These are phyloP conservation scores for Penicillium sp. DNA, from an alignment of 2,329 filamentous ascomycete genomes.

Conservation along the genomic window DNA sequence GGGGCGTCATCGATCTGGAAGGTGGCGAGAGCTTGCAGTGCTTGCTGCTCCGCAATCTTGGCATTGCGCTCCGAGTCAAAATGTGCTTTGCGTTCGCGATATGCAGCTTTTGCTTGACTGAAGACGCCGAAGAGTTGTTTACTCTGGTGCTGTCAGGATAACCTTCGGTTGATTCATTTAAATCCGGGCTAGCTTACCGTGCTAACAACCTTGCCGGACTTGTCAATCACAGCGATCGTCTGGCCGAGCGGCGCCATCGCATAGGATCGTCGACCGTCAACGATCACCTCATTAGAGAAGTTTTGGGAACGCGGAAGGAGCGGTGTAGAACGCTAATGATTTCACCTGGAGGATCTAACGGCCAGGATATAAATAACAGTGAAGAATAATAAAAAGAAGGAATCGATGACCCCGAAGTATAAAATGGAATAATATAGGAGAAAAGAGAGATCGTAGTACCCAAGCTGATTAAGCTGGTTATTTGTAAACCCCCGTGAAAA, in stretches of 20 bases:
- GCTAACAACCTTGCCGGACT: slow-evolving; percentile 86
- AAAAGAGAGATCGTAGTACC: slow-evolving; percentile 1
- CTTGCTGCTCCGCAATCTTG: slow-evolving; percentile 57
- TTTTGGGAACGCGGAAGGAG: slow-evolving; percentile 2
- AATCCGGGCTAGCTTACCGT: slow-evolving; percentile 60
- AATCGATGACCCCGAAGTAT: slow-evolving; percentile 1
- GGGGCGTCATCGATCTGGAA: slow-evolving; percentile 51
- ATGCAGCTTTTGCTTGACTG: slow-evolving; percentile 86
- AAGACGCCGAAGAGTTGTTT: slow-evolving; percentile 89
- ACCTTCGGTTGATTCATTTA: slow-evolving; percentile 4
- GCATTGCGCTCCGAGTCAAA: slow-evolving; percentile 70
- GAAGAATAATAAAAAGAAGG: background rate
- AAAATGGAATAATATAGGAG: background rate
- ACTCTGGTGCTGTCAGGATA: slow-evolving; percentile 57
- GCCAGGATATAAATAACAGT: background rate
- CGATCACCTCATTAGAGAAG: slow-evolving; percentile 16
- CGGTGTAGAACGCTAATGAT: slow-evolving; percentile 11
- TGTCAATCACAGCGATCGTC: slow-evolving; percentile 87
- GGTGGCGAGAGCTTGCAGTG: slow-evolving; percentile 59
- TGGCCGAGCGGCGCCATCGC: slow-evolving; percentile 52
- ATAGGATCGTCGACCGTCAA: slow-evolving; percentile 10
- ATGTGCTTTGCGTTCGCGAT: slow-evolving; percentile 82
- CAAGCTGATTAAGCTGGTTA: slow-evolving; percentile 10
- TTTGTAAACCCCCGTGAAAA: slow-evolving; percentile 2
- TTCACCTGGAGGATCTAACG: background rate